Base-by-base conservation (phyloP, 23 red algal species). In the Cyanidiococcus yangmingshanensis region DNA sequence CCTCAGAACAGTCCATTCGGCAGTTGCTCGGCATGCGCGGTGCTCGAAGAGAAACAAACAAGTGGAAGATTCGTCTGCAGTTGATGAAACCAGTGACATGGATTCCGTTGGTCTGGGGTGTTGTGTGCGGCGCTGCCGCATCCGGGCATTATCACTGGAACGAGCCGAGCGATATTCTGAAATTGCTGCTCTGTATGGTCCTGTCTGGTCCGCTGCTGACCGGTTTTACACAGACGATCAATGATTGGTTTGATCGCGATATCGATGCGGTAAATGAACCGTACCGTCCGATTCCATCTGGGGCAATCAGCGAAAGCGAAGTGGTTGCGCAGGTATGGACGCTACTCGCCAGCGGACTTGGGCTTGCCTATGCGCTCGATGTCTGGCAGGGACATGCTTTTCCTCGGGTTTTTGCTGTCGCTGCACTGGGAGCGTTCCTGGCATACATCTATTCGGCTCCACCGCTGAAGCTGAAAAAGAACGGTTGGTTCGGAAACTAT, bases 21-120 rank as follows among this genome's bases (percentile, higher is more conserved):
- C 94, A 98, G 54, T 39, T 98, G 54, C 74, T 98, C 7, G 94
- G 94, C 1, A 98, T 98, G 54, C 81, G 82, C 7, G 88, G 88
- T 50, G 94, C 88, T 1, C 15, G 63, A 7, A 35, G 12, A 35
- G 63, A 71, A 35, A 39, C 39, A 40, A 59, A 68, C 3, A 87
- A 85, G 45, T 91, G 87, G 94, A 76, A 77, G 50, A 85, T 98
- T 58, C 88, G 89, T 0, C 74, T 98, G 36, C 94, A 98, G 88
- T 82, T 98, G 36, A 98, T 92, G 94, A 98, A 98, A 67, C 94
- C 94, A 21, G 88, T 98, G 58, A 98, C 94, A 0, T 98, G 94
- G 94, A 82, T 98, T 0, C 94, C 94, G 58, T 80, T 98, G 30
- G 51, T 98, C 33, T 98, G 94, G 94, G 94, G 94, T 24, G 94